Evolutionary conservation across 2,329 filamentous ascomycete genomes (phyloP), one percentile per base, ranked within the genome.

Genomic region (Dactylonectria estremocensis): DNA sequence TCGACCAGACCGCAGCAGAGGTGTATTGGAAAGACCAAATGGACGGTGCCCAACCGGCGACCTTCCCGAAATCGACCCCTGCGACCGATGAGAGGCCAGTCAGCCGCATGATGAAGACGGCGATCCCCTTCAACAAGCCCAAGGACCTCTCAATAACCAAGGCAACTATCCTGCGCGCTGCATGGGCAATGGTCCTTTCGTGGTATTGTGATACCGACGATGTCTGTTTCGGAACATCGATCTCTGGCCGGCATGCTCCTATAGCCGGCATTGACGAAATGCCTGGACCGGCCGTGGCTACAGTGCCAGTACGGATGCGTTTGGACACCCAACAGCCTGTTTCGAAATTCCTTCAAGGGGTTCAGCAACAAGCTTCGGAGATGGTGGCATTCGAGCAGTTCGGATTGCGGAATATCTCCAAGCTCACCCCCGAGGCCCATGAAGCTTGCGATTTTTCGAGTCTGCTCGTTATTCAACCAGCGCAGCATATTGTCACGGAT

Each of bases 341-440:
- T 10, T 68, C 71, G 0, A 75, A 84, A 20, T 86, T 83, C 62
- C 75, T 89, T 16, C 74, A 84, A 22, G 71, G 73, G 0, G 43
- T 74, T 0, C 72, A 76, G 20, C 8, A 45, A 7, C 55, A 68
- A 35, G 56, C 64, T 13, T 35, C 55, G 2, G 67, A 67, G 11
- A 69, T 71, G 66, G 62, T 66, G 8, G 13, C 66, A 2, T 64
- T 22, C 46, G 67, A 68, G 24, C 67, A 71, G 18, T n/a, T n/a
- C n/a, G n/a, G n/a, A n/a, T n/a, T n/a, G n/a, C n/a, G n/a, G n/a
- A n/a, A n/a, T n/a, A n/a, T n/a, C n/a, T n/a, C n/a, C 48, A 63
- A 54, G 22, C 31, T 69, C 2, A 65, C 57, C 35, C 5, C 59
- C 9, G 66, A 64, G 3, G 57, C 48, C 7, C 40, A 61, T 16